These are phyloP conservation scores for Holtermannia corniformis DNA, from an alignment of 768 basidiomycete species.

Conservation along the genomic window DNA sequence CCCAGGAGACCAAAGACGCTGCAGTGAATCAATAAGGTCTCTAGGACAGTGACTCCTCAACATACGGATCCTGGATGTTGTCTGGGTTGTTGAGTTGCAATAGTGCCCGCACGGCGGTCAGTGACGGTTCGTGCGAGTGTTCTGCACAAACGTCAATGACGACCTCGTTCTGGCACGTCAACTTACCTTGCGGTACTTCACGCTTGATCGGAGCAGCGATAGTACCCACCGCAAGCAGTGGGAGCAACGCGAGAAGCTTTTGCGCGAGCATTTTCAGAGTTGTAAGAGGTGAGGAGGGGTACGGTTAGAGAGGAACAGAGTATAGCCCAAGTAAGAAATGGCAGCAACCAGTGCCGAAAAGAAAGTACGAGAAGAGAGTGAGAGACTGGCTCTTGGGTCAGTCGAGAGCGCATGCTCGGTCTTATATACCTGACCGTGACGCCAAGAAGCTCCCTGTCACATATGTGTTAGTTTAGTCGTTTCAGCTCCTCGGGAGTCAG, in stretches of 20 bases:
- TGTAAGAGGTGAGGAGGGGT: not conserved
- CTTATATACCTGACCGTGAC: no score
- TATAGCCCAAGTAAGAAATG: no score
- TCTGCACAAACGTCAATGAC: slow-evolving; percentile 41
- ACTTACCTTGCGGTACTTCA: slow-evolving; percentile 58
- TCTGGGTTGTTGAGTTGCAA: slow-evolving; percentile 54
- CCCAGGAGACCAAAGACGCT: slow-evolving; percentile 51
- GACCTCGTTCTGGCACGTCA: slow-evolving; percentile 8
- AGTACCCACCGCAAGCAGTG: slow-evolving; percentile 41
- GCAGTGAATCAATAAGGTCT: not conserved
- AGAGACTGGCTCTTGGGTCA: not conserved
- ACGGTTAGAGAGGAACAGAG: not conserved
- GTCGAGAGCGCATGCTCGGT: no score
- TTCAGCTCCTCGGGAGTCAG: no score
- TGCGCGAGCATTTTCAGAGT: not conserved
- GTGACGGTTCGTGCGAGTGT: slow-evolving; percentile 56
- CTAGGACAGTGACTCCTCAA: slow-evolving; percentile 1
- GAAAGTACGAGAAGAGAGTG: not conserved
- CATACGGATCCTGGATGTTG: slow-evolving; percentile 49
- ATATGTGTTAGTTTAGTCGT: no score
- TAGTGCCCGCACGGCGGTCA: slow-evolving; percentile 48
- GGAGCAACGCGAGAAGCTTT: slow-evolving; percentile 12
- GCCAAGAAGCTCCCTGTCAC: no score
- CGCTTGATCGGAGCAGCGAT: slow-evolving; percentile 42
- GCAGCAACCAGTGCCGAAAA: not conserved